Evolutionary conservation across 148 eudicot species (phyloP).

Genomic region (Fagopyrum homotropicum): DNA sequence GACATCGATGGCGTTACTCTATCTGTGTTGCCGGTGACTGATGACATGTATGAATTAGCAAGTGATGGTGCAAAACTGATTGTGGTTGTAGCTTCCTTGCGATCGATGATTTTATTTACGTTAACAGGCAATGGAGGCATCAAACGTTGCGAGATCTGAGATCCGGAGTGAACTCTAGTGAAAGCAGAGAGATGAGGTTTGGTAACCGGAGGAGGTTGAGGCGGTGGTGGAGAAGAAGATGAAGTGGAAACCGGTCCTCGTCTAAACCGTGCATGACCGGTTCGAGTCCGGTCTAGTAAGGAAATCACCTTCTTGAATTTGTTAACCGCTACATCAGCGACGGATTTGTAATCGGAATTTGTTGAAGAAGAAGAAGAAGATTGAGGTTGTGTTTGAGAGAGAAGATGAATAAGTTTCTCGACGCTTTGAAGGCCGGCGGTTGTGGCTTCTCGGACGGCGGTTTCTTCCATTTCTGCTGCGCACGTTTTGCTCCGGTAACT

Average conservation of each 20-base stretch:
- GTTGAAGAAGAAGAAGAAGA: conserved; percentile 7
- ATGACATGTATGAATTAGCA: conserved; percentile 52
- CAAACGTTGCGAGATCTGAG: conserved; percentile 46
- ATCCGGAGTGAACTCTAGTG: conserved; percentile 33
- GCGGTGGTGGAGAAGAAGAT: conserved; percentile 11
- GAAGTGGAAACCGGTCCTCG: conserved; percentile 45
- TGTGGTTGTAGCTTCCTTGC: conserved; percentile 41
- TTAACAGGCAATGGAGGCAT: conserved; percentile 49
- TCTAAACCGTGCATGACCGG: conserved; percentile 95
- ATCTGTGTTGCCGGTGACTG: conserved; percentile 68
- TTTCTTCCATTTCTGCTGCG: conserved; percentile 39
- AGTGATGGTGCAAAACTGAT: conserved; percentile 42
- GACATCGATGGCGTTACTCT: conserved; percentile 64
- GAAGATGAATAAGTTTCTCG: conserved; percentile 56
- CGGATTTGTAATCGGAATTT: conserved; percentile 46
- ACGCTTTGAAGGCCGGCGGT: conserved; percentile 81
- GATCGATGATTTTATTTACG: conserved; percentile 3
- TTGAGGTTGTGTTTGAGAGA: conserved; percentile 39
- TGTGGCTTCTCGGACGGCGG: conserved; percentile 69
- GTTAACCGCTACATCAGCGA: conserved; percentile 72
- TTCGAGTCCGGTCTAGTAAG: conserved; percentile 52
- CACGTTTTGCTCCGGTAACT: conserved; percentile 24
- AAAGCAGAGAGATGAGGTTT: conserved; percentile 29
- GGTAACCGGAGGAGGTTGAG: conserved; percentile 5
- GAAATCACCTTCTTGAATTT: conserved; percentile 81